Conservation (phyloP, 2,329 filamentous ascomycete species). For the Penicillium concentricum region DNA sequence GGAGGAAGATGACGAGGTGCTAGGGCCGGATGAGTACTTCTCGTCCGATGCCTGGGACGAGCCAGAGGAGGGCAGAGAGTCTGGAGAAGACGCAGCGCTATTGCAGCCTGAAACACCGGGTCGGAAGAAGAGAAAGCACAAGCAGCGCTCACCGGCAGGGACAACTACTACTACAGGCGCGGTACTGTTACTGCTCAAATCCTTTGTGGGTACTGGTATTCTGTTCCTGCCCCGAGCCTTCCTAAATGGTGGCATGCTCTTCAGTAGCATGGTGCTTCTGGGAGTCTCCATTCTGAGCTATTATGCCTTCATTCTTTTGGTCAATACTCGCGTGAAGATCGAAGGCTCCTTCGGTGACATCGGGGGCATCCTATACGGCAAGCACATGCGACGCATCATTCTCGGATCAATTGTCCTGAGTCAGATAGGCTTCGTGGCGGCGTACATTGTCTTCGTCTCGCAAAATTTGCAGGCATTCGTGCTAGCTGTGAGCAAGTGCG, state of each 20-base stretch:
- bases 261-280: slow-evolving; percentile 89
- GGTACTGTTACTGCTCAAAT: slow-evolving; percentile 85
- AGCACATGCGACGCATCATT: slow-evolving; percentile 84
- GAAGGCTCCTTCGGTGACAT: slow-evolving; percentile 98
- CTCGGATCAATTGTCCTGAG: slow-evolving; percentile 90
- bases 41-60: slow-evolving; percentile 68
- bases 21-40: slow-evolving; percentile 88
- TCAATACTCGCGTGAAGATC: slow-evolving; percentile 78
- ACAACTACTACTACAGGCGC: slow-evolving; percentile 78
- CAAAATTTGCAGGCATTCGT: slow-evolving; percentile 96
- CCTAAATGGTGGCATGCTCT: slow-evolving; percentile 94
- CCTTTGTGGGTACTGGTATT: slow-evolving; percentile 95
- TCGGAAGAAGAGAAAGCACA: slow-evolving; percentile 71
- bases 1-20: slow-evolving; percentile 90
- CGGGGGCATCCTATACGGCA: slow-evolving; percentile 85
- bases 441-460: slow-evolving; percentile 95
- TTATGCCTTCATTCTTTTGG: slow-evolving; percentile 94
- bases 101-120: slow-evolving; percentile 69
- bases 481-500: slow-evolving; percentile 83
- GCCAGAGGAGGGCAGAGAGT: slow-evolving; percentile 62
- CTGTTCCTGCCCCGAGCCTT: slow-evolving; percentile 91
- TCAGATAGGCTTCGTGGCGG: slow-evolving; percentile 90
- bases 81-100: slow-evolving; percentile 84
- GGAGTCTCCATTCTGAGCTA: slow-evolving; percentile 84
- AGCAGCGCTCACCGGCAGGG: slow-evolving; percentile 69